Evolutionary conservation across 306 rosid species (phyloP).

Genomic region (Cucumis melo): DNA sequence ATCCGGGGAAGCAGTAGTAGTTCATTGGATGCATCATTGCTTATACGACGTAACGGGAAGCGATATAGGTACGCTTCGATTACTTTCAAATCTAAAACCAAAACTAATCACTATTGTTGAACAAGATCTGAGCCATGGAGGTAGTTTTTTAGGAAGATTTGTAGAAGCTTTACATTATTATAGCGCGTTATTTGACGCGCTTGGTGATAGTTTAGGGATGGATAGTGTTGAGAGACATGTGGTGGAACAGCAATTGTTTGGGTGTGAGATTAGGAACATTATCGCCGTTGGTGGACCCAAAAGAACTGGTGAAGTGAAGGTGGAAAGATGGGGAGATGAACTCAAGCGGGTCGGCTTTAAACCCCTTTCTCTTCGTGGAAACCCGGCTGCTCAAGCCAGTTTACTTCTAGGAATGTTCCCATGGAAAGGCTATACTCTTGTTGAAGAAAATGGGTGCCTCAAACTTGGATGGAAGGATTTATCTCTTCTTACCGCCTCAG

Average conservation of each 20-base stretch:
- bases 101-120: slow-evolving; percentile 74
- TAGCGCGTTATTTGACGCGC: slow-evolving; percentile 99
- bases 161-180: slow-evolving; percentile 96
- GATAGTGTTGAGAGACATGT: slow-evolving; percentile 65
- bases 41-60: slow-evolving; percentile 85
- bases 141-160: slow-evolving; percentile 69
- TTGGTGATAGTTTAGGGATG: slow-evolving; percentile 57
- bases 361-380: slow-evolving; percentile 62
- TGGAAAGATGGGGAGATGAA: slow-evolving; percentile 82
- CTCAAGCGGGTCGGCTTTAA: slow-evolving; percentile 59
- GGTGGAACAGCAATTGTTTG: slow-evolving; percentile 95
- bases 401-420: slow-evolving; percentile 82
- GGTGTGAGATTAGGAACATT: slow-evolving; percentile 84
- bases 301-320: slow-evolving; percentile 74
- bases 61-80: slow-evolving; percentile 57
- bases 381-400: slow-evolving; percentile 93
- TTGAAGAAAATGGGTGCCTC: slow-evolving; percentile 75
- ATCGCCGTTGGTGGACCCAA: slow-evolving; percentile 95
- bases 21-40: slow-evolving; percentile 99
- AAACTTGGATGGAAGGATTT: slow-evolving; percentile 96
- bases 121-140: slow-evolving; percentile 90
- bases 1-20: slow-evolving; percentile 54
- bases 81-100: slow-evolving; percentile 47
- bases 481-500: slow-evolving; percentile 79
- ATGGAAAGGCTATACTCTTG: slow-evolving; percentile 85